phyloP scores from a whole-genome alignment of 2,329 filamentous ascomycete genomes.

The Colletotrichum navitas region DNA sequence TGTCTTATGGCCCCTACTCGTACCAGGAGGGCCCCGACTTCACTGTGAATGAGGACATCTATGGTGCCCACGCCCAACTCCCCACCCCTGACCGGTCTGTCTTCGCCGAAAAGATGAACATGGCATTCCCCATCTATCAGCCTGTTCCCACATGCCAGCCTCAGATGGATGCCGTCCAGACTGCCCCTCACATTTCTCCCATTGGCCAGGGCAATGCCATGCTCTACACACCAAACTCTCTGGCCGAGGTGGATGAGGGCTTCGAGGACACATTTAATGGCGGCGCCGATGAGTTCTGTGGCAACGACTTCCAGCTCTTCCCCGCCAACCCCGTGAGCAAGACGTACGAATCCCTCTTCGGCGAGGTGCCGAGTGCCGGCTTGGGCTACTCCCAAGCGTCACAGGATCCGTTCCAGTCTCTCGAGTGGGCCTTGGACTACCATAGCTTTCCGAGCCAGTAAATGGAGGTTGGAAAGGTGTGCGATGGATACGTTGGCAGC shows the following conservation, averaged over 20 bases:
- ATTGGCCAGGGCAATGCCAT: slow-evolving; percentile 76
- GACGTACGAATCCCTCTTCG: slow-evolving; percentile 62
- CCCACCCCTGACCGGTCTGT: slow-evolving; percentile 59
- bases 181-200: slow-evolving; percentile 73
- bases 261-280: slow-evolving; percentile 67
- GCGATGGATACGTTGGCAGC: slow-evolving; percentile 16
- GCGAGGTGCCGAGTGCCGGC: slow-evolving; percentile 63
- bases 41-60: slow-evolving; percentile 73
- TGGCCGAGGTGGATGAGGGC: slow-evolving; percentile 73
- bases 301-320: slow-evolving; percentile 76
- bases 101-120: slow-evolving; percentile 41
- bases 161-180: slow-evolving; percentile 47
- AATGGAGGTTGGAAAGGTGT: slow-evolving; percentile 13
- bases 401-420: slow-evolving; percentile 61
- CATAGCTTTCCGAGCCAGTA: slow-evolving; percentile 50
- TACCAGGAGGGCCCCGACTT: slow-evolving; percentile 74
- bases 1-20: slow-evolving; percentile 58
- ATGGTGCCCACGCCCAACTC: slow-evolving; percentile 69
- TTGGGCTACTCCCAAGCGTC: slow-evolving; percentile 67
- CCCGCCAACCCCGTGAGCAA: slow-evolving; percentile 57
- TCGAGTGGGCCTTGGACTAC: slow-evolving; percentile 58
- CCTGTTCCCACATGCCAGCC: slow-evolving; percentile 56
- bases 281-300: slow-evolving; percentile 51
- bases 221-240: slow-evolving; percentile 75
- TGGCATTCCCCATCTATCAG: slow-evolving; percentile 32